A percentile compares a stretch with the other conserved stretches of the same genome.
phyloP scores from a whole-genome alignment of 2,329 filamentous ascomycete genomes.

The Cladophialophora psammophila region DNA sequence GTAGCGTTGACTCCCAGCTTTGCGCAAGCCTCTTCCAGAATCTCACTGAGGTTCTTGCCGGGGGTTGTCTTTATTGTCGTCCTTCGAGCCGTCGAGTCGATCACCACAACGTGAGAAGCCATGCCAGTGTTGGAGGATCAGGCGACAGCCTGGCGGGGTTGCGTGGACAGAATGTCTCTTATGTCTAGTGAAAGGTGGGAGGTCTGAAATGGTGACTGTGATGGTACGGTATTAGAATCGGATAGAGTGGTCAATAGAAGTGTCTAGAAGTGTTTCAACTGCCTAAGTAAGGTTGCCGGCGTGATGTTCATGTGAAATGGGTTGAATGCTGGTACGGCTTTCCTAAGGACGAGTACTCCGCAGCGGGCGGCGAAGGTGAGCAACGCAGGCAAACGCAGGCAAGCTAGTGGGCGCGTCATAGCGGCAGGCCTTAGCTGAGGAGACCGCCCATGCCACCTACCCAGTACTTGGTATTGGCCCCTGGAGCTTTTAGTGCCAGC shows the following conservation, averaged over 20 bases:
- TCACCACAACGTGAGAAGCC: slow-evolving; percentile 87
- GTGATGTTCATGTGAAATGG: not conserved
- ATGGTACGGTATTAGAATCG: not conserved
- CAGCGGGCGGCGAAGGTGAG: slow-evolving; percentile 33
- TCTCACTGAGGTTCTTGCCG: slow-evolving; percentile 79
- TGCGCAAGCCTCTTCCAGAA: slow-evolving; percentile 84
- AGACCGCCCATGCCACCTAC: not conserved
- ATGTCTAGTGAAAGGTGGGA: not conserved
- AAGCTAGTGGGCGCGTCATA: slow-evolving; percentile 30
- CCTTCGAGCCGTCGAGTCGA: slow-evolving; percentile 79
- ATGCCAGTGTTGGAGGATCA: slow-evolving; percentile 57
- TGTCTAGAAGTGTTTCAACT: not conserved
- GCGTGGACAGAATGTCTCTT: slow-evolving; percentile 1
- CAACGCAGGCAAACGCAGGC: slow-evolving; percentile 27
- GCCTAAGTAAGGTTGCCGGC: not conserved
- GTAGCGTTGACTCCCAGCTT: slow-evolving; percentile 77
- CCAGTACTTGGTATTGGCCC: slow-evolving; percentile 27
- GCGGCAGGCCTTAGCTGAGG: slow-evolving; percentile 17
- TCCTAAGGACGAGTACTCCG: slow-evolving; percentile 1
- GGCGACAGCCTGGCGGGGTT: slow-evolving; percentile 24
- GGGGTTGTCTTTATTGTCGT: slow-evolving; percentile 84
- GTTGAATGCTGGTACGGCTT: not conserved
- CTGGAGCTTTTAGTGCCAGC: not conserved
- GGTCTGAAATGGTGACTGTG: not conserved
- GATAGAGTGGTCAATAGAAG: not conserved